These are phyloP conservation scores for Pseudogymnoascus verrucosus DNA, from an alignment of 2,329 filamentous ascomycete genomes.

Conservation along the genomic window DNA sequence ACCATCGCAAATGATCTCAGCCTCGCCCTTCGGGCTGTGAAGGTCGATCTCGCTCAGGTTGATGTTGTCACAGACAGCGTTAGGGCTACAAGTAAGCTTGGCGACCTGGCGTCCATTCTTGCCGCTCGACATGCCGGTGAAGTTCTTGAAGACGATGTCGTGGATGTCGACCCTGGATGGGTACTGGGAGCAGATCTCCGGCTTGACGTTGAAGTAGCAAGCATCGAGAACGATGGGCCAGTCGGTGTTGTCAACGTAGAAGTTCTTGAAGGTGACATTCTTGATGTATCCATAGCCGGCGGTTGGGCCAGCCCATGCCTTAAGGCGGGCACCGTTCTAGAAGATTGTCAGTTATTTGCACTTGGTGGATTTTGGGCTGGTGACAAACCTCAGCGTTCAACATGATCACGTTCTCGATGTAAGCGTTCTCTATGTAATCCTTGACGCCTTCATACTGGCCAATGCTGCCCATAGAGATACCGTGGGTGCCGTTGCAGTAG, in stretches of 20 bases:
- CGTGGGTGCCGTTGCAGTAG: slow-evolving; percentile 52
- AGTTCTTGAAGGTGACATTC: slow-evolving; percentile 55
- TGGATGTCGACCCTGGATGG: slow-evolving; percentile 51
- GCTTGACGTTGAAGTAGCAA: slow-evolving; percentile 52
- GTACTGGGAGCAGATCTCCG: slow-evolving; percentile 42
- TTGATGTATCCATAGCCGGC: slow-evolving; percentile 53
- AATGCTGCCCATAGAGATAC: slow-evolving; percentile 50
- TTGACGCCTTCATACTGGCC: slow-evolving; percentile 48
- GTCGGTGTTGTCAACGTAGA: slow-evolving; percentile 51
- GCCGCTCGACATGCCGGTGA: slow-evolving; percentile 48
- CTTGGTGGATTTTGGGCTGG: too few species aligned
- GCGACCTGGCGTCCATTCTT: slow-evolving; percentile 47
- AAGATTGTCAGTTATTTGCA: slow-evolving; percentile 23
- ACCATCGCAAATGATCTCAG: slow-evolving; percentile 42
- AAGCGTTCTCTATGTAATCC: slow-evolving; percentile 48
- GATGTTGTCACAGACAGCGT: slow-evolving; percentile 49
- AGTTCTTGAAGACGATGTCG: slow-evolving; percentile 51
- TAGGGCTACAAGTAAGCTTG: slow-evolving; percentile 47
- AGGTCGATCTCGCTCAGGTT: slow-evolving; percentile 46
- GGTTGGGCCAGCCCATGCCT: slow-evolving; percentile 50
- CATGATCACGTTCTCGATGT: slow-evolving; percentile 52
- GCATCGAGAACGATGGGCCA: slow-evolving; percentile 51
- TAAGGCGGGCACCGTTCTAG: slow-evolving; percentile 49
- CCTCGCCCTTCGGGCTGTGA: slow-evolving; percentile 38
- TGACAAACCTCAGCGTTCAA: slow-evolving; percentile 37